Percentiles rank a stretch among this genome's conserved stretches.
Evolutionary conservation across 1,284 basidiomycete species (phyloP).

Genomic region (Rhodotorula mucilaginosa): DNA sequence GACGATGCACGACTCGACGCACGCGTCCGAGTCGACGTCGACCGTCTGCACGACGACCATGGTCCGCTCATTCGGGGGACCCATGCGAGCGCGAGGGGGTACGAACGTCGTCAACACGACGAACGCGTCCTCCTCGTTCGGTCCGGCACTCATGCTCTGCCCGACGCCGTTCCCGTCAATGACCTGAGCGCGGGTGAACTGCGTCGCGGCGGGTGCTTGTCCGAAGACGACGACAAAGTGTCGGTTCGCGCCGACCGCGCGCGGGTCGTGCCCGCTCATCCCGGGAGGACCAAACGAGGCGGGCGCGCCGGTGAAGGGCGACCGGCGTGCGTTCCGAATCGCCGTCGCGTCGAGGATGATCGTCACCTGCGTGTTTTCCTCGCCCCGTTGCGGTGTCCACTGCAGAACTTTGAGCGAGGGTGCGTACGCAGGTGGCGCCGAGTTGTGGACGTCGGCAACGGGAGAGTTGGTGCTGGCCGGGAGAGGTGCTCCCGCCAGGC

Average conservation of each 20-base stretch:
- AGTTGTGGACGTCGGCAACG: too few species aligned
- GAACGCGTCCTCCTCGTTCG: slow-evolving; percentile 35
- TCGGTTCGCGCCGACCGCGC: slow-evolving; percentile 4
- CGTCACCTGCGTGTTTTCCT: slow-evolving; percentile 38
- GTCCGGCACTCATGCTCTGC: slow-evolving; percentile 34
- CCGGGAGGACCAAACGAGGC: slow-evolving; percentile 13
- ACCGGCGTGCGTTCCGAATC: slow-evolving; percentile 17
- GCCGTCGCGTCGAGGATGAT: slow-evolving; percentile 35
- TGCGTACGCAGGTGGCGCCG: background rate
- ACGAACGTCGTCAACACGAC: slow-evolving; percentile 37
- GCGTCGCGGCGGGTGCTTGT: slow-evolving; percentile 18
- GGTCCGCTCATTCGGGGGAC: slow-evolving; percentile 20
- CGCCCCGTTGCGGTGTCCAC: slow-evolving; percentile 38
- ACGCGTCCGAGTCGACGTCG: slow-evolving; percentile 10
- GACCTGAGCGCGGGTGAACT: slow-evolving; percentile 28
- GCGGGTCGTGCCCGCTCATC: too few species aligned
- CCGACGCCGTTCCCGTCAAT: slow-evolving; percentile 41
- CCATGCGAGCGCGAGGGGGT: slow-evolving; percentile 28
- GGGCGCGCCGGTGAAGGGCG: background rate
- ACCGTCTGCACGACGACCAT: slow-evolving; percentile 27
- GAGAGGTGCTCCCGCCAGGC: background rate
- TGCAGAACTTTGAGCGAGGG: slow-evolving; percentile 35
- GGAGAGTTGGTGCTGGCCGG: background rate
- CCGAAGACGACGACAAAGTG: slow-evolving; percentile 36
- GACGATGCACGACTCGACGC: slow-evolving; percentile 29